Conservation (phyloP, 139 green algal genomes). For the Eudorina sp. region DNA sequence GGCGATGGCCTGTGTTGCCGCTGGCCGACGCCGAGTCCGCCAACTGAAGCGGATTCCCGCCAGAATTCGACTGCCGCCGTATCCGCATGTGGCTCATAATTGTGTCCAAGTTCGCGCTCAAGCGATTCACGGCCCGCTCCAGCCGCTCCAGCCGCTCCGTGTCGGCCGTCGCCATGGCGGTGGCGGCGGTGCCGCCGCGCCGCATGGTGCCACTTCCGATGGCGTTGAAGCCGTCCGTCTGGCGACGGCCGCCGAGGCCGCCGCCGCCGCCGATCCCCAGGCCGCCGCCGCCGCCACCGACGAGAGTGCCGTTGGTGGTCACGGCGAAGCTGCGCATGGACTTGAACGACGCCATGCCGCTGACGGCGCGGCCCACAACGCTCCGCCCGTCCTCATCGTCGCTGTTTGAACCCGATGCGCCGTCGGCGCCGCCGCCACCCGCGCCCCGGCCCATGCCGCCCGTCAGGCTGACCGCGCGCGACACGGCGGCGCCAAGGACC, state of each 20-base stretch:
- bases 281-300: background rate
- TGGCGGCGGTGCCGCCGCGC: background rate
- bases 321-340: background rate
- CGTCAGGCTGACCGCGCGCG: slow-evolving; percentile 30
- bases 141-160: slow-evolving; percentile 34
- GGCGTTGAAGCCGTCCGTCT: background rate
- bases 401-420: background rate
- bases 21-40: background rate
- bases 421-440: background rate
- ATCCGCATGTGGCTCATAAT: background rate
- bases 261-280: background rate
- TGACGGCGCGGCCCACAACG: background rate
- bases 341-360: slow-evolving; percentile 21
- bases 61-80: background rate
- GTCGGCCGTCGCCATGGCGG: background rate
- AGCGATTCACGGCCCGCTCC: background rate
- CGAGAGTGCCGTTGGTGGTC: background rate
- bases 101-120: background rate
- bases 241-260: background rate
- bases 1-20: background rate
- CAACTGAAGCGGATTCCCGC: background rate
- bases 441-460: background rate
- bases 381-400: slow-evolving; percentile 35
- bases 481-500: background rate
- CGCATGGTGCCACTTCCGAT: background rate